Conservation (phyloP, 495 filamentous ascomycete genomes). For the Lophiotrema nucula region DNA sequence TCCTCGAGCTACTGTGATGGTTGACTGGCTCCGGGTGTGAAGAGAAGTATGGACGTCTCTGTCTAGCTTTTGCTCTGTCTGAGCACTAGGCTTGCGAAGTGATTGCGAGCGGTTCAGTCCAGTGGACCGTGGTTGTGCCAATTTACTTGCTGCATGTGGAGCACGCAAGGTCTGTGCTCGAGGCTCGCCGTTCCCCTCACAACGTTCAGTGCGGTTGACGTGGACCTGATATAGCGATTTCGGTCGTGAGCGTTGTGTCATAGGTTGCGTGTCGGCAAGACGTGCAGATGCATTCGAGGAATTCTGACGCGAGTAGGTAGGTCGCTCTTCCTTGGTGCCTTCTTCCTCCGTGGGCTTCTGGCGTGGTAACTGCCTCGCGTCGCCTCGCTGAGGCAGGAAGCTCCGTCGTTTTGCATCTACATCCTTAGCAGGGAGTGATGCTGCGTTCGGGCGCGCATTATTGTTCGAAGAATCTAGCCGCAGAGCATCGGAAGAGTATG, state of each 20-base stretch:
- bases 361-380: background rate
- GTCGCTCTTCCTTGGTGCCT: too few species aligned
- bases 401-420: slow-evolving; percentile 18
- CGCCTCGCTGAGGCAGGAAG: slow-evolving; percentile 30
- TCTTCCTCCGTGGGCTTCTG: background rate
- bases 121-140: slow-evolving; percentile 2
- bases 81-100: slow-evolving; percentile 18
- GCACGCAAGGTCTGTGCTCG: background rate
- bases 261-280: background rate
- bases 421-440: background rate
- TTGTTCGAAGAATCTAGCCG: background rate
- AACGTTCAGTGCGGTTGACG: too few species aligned
- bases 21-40: slow-evolving; percentile 25
- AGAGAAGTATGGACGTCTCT: too few species aligned
- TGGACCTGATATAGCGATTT: too few species aligned
- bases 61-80: too few species aligned
- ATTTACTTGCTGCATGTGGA: slow-evolving; percentile 2
- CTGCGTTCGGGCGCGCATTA: background rate
- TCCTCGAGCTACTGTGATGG: background rate
- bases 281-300: too few species aligned
- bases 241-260: slow-evolving; percentile 12
- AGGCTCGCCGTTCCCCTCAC: too few species aligned
- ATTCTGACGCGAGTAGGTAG: too few species aligned
- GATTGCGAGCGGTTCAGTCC: slow-evolving; percentile 25
- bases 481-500: background rate